Conservation (phyloP, 1,284 basidiomycete genomes). For the Xerocomus amazonicus region DNA sequence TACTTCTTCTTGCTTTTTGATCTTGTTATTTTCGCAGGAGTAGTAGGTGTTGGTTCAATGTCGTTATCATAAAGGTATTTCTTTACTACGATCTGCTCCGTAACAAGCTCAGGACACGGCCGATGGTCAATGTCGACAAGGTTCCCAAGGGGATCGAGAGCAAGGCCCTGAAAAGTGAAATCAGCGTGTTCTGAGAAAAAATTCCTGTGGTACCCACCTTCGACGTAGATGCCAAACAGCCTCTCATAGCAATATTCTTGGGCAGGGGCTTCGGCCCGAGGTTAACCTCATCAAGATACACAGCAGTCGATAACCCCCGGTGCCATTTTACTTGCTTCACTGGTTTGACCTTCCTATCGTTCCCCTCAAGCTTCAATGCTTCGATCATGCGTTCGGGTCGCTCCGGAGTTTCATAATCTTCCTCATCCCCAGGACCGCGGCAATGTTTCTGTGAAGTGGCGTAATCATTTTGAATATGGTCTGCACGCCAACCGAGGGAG, state of each 20-base stretch:
- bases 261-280: slow-evolving; percentile 43
- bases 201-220: slow-evolving; percentile 47
- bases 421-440: slow-evolving; percentile 75
- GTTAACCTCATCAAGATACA: slow-evolving; percentile 59
- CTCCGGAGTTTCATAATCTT: slow-evolving; percentile 71
- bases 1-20: slow-evolving; percentile 43
- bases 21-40: slow-evolving; percentile 48
- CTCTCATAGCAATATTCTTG: slow-evolving; percentile 46
- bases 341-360: slow-evolving; percentile 35
- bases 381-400: slow-evolving; percentile 38
- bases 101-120: slow-evolving; percentile 59
- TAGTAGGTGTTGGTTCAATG: slow-evolving; percentile 39
- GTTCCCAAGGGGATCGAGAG: slow-evolving; percentile 76
- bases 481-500: slow-evolving; percentile 25
- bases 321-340: slow-evolving; percentile 77
- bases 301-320: slow-evolving; percentile 57
- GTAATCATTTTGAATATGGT: slow-evolving; percentile 33
- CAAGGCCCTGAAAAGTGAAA: slow-evolving; percentile 45
- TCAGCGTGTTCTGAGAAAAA: slow-evolving; percentile 2
- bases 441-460: slow-evolving; percentile 42
- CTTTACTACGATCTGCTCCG: slow-evolving; percentile 70
- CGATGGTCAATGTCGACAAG: slow-evolving; percentile 51
- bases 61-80: slow-evolving; percentile 84
- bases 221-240: slow-evolving; percentile 61
- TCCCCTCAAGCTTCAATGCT: slow-evolving; percentile 37